Evolutionary conservation across 164 flowering plant species (phyloP).

Genomic region (Magnolia kwangsiensis): DNA sequence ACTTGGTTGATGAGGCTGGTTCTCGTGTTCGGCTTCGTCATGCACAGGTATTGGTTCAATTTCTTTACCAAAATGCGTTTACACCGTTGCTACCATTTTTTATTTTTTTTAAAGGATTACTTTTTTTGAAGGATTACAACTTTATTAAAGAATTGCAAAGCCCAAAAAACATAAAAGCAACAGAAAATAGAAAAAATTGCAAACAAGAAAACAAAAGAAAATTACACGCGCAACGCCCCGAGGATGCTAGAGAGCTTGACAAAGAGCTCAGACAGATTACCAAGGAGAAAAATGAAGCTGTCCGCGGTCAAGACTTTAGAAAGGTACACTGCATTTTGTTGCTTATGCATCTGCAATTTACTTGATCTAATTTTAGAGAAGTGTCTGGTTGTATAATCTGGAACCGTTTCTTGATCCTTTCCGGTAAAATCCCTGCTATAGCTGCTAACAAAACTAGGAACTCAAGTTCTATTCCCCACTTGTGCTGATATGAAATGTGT

Average conservation of each 20-base stretch:
- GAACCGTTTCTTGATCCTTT: neutral
- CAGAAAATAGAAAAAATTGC: too few relatives aligned
- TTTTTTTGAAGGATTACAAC: too few relatives aligned
- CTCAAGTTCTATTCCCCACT: too few relatives aligned
- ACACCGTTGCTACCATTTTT: slow-evolving; percentile 30
- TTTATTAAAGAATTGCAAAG: too few relatives aligned
- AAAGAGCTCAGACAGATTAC: slow-evolving; percentile 82
- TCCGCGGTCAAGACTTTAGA: slow-evolving; percentile 83
- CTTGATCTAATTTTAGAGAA: too few relatives aligned
- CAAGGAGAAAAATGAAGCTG: slow-evolving; percentile 88
- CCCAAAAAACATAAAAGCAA: too few relatives aligned
- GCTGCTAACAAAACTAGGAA: neutral
- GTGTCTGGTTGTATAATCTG: neutral
- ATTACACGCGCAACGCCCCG: slow-evolving; percentile 12
- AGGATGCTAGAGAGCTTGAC: slow-evolving; percentile 94
- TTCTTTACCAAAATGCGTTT: slow-evolving; percentile 14
- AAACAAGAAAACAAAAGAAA: too few relatives aligned
- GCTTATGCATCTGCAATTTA: neutral
- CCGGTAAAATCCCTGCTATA: neutral
- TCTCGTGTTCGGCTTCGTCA: slow-evolving; percentile 93
- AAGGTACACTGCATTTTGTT: slow-evolving; percentile 41
- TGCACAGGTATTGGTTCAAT: slow-evolving; percentile 62
- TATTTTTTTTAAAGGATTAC: too few relatives aligned
- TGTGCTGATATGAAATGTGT: too few relatives aligned
- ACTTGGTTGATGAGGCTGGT: slow-evolving; percentile 98